Base-by-base conservation (phyloP, 2,329 filamentous ascomycete genomes). In the Fusarium oligoseptatum region DNA sequence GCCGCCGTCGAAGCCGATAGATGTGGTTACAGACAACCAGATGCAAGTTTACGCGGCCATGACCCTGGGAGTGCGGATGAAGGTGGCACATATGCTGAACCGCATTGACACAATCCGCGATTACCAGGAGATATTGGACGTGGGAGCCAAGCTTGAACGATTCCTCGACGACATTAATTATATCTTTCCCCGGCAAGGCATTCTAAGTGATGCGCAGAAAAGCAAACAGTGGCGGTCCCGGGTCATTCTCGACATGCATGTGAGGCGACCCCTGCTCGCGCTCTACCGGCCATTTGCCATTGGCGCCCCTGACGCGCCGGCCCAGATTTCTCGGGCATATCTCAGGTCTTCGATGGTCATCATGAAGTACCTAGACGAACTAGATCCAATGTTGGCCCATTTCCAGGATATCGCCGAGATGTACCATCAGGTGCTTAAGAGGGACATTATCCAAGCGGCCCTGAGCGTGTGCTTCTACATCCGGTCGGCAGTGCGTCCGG, bases 401-500 rank as follows among this genome's bases (percentile, higher is more conserved):
- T 89, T 87, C 61, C 80, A 83, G 45, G 85, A 87, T 48, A 82
- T 88, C 27, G 84, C 84, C 73, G 86, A 88, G 67, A 87, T 89
- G 83, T 88, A 89, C 64, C 84, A 88, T 67, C 83, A 88, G 58
- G 82, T 89, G 12, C 78, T 90, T 39, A 88, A 87, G 74, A 84
- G 86, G 68, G 88, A 90, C 71, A 87, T 90, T 27, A 81, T 89
- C 22, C 88, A 90, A 77, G 87, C 88, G 0, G 87, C 87, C 3
- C 84, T 90, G 52, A 88, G 88, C 67, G 81, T 90, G 14, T 90
- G 88, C 76, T 89, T 87, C 72, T 90, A 88, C 66, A 88, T 90
- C 77, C 83, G 82, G 41, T 72, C 78, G n/a, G 77, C 77, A 2
- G 70, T 80, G 12, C 80, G 80, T 6, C 79, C 81, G 34, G 76